phyloP scores from a whole-genome alignment of 345 rosid species.

The Clausena lansium region DNA sequence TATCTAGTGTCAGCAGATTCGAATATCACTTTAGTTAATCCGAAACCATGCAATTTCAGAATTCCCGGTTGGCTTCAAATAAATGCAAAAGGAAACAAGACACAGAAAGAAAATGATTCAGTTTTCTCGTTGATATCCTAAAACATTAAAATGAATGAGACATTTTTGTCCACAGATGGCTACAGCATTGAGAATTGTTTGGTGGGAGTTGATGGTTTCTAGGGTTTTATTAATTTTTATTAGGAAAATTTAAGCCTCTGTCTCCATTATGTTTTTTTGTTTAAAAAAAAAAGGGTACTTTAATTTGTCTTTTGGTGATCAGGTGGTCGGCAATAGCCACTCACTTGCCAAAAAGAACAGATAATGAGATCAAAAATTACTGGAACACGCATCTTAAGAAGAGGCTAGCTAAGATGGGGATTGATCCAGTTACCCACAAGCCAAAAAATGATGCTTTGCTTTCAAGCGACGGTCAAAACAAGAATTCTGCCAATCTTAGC shows the following conservation, averaged over 20 bases:
- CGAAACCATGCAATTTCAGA: not conserved
- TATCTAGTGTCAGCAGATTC: not conserved
- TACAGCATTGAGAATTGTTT: constrained; percentile 14
- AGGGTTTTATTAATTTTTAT: constrained; percentile 14
- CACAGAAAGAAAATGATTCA: constrained; percentile 1
- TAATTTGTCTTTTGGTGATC: constrained; percentile 20
- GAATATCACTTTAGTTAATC: not conserved
- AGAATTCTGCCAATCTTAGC: constrained; percentile 69
- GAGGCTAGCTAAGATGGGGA: constrained; percentile 66
- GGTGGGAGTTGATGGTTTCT: constrained; percentile 11
- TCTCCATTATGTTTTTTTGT: constrained; percentile 1
- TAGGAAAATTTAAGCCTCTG: constrained; percentile 4
- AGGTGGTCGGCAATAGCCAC: constrained; percentile 90
- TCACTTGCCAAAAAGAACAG: constrained; percentile 73
- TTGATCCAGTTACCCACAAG: constrained; percentile 82
- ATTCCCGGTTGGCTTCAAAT: not conserved
- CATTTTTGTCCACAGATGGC: constrained; percentile 15
- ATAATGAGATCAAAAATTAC: constrained; percentile 74
- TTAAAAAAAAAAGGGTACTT: not conserved
- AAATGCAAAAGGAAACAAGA: not conserved
- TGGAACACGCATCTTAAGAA: constrained; percentile 85
- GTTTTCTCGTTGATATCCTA: constrained; percentile 7
- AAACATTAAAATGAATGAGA: not conserved
- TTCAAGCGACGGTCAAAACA: constrained; percentile 46
- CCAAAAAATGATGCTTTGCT: constrained; percentile 60